Evolutionary conservation across 192 early-diverging fungal species (phyloP).

Genomic region (Coemansia sp.): DNA sequence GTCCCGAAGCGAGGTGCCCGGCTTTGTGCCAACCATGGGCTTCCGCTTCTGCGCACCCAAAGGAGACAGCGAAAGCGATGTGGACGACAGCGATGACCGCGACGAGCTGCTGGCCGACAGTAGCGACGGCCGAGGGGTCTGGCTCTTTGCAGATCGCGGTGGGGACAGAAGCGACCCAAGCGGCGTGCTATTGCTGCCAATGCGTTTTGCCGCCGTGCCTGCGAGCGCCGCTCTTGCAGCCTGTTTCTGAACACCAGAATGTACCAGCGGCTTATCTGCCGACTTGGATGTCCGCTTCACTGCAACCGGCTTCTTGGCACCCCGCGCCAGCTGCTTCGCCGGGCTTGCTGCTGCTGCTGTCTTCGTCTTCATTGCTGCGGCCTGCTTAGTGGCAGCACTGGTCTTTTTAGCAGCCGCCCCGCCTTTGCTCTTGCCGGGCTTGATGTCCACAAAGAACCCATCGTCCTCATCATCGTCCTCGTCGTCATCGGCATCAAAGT

Average conservation of each 20-base stretch:
- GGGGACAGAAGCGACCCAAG: constrained; percentile 32
- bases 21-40: constrained; percentile 2
- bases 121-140: constrained; percentile 12
- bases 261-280: neutral
- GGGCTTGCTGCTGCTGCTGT: neutral
- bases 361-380: neutral
- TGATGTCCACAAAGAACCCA: constrained; percentile 9
- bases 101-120: constrained; percentile 14
- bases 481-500: constrained; percentile 12
- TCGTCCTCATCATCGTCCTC: neutral
- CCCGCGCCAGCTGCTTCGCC: neutral
- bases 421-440: constrained; percentile 3
- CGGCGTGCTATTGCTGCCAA: constrained; percentile 6
- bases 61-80: constrained; percentile 18
- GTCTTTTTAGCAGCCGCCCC: neutral
- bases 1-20: constrained; percentile 26
- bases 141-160: constrained; percentile 7
- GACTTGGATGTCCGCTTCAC: neutral
- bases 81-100: constrained; percentile 12
- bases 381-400: neutral
- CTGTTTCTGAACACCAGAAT: neutral
- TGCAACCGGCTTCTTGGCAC: neutral
- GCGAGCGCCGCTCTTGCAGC: neutral
- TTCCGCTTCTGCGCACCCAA: constrained; percentile 12
- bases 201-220: constrained; percentile 4